Base-by-base conservation (phyloP, 2,329 filamentous ascomycete genomes). In the Epichloe aotearoae region DNA sequence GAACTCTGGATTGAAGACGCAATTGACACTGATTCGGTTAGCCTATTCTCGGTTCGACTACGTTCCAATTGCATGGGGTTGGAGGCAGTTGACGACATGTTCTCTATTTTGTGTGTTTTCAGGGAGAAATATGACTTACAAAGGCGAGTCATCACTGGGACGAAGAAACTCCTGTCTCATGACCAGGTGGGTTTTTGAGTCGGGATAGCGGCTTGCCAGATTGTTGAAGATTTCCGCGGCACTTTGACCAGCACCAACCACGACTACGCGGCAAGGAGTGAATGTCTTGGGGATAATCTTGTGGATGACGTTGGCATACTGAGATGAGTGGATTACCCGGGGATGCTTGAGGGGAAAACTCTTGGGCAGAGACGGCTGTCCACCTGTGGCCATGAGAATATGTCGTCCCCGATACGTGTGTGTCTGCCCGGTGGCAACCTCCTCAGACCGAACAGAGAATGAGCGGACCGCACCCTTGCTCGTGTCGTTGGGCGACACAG, bases 221-320 rank as follows among this genome's bases (percentile, higher is more conserved):
- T 95, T 90, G 70, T 88, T 85, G 72, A 94, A 96, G 61, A 96
- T 95, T 72, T 98, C 91, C 10, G 91, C 91, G 2, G 89, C 89
- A 64, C 87, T 94, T 71, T 98, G 91, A 1, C 93, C 91, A 45
- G 82, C 87, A 8, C 91, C 91, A 40, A 97, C 74, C 11, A 97
- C 86, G 8, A 88, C 90, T 49, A 97, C 82, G 15, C 80, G 80
- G 66, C 88, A 86, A 1, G 75, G 76, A 2, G 73, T 70, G 36
- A 73, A 68, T 50, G 70, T 66, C 57, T 81, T 73, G 52, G 64
- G 69, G 47, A 87, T 74, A 36, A 88, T 73, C 55, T 76, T 67
- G 47, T 76, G 75, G 5, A 83, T 76, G 14, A 74, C 68, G 53
- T 83, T 77, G 33, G 83, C 82, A 67, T 94, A 97, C 63, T 89